phyloP scores from a whole-genome alignment of 2,329 filamentous ascomycete genomes.

The Elsinoe arachidis region DNA sequence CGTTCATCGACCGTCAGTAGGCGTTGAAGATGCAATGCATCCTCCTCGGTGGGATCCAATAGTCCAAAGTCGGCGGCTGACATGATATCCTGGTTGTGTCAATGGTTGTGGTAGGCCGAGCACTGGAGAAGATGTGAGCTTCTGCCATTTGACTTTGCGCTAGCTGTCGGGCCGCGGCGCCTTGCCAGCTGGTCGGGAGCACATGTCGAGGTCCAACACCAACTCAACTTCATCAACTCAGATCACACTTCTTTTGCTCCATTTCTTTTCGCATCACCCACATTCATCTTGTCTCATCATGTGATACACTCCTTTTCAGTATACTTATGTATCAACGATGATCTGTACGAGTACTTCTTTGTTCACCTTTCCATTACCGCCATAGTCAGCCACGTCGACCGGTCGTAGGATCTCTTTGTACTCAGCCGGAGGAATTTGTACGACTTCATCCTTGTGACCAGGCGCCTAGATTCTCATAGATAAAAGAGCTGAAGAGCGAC shows the following conservation, averaged over 20 bases:
- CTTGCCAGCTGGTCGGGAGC: background rate
- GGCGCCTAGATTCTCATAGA: background rate
- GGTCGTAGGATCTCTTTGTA: background rate
- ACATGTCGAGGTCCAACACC: background rate
- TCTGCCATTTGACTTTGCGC: background rate
- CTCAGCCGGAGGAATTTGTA: background rate
- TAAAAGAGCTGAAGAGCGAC: background rate
- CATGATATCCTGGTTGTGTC: background rate
- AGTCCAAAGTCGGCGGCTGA: background rate
- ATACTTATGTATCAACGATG: background rate
- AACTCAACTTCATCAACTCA: background rate
- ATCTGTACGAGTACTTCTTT: background rate
- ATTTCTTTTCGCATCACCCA: too few relatives aligned
- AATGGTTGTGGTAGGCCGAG: background rate
- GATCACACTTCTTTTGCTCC: background rate
- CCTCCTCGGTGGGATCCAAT: conserved; percentile 31
- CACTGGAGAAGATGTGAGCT: background rate
- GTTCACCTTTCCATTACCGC: background rate
- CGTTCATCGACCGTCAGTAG: conserved; percentile 87
- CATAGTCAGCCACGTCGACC: background rate
- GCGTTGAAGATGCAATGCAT: conserved; percentile 77
- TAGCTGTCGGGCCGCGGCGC: background rate
- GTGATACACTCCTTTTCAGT: background rate
- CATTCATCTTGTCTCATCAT: background rate
- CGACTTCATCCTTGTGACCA: background rate